A percentile compares a stretch with the other conserved stretches of the same genome.
Evolutionary conservation across 306 rosid genomes (phyloP).

Genomic region (Lathyrus oleraceus): DNA sequence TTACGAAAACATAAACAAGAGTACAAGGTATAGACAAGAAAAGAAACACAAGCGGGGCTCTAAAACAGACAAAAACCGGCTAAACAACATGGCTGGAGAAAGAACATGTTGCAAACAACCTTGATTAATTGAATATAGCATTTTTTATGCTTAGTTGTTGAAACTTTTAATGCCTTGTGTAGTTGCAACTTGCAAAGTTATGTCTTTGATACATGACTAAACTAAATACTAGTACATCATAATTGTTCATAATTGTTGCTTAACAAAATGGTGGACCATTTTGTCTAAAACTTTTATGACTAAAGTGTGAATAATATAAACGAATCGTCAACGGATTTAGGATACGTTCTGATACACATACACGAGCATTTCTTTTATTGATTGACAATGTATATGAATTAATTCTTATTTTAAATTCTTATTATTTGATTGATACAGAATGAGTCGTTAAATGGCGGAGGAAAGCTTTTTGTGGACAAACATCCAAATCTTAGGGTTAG

Average conservation of each 20-base stretch:
- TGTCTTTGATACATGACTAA: not conserved
- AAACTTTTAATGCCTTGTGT: slow-evolving; percentile 22
- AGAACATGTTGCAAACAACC: not conserved
- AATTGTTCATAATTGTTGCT: slow-evolving; percentile 29
- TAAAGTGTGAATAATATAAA: not conserved
- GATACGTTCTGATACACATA: not conserved
- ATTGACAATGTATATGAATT: not conserved
- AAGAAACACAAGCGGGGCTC: too few species aligned
- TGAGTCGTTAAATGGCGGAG: slow-evolving; percentile 90
- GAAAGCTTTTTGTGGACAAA: slow-evolving; percentile 92
- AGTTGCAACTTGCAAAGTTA: not conserved
- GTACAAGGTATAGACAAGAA: too few species aligned
- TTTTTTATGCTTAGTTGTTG: slow-evolving; percentile 49
- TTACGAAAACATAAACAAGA: too few species aligned
- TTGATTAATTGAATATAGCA: slow-evolving; percentile 15
- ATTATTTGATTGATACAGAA: slow-evolving; percentile 53
- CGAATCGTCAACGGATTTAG: not conserved
- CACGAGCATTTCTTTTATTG: not conserved
- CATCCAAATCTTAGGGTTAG: slow-evolving; percentile 84
- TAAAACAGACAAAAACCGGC: too few species aligned
- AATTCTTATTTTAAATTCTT: not conserved
- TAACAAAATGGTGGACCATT: too few species aligned
- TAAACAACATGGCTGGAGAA: too few species aligned
- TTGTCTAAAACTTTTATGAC: not conserved
- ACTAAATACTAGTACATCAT: slow-evolving; percentile 18